Evolutionary conservation across 352 stramenopile species (phyloP).

Genomic region (Phytophthora ohioensis): DNA sequence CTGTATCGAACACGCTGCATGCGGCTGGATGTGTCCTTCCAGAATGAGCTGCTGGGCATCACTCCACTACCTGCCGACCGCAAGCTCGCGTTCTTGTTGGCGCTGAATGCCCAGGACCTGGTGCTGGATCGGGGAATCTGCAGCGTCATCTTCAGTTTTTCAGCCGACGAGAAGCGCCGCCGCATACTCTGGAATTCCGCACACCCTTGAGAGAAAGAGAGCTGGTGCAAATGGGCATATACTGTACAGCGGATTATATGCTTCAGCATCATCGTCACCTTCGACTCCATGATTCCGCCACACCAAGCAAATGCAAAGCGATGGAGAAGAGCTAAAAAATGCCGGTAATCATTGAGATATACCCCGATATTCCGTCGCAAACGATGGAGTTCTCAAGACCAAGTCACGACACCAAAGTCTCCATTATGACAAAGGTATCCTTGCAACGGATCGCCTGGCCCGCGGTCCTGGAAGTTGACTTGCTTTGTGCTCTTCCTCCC

Average conservation of each 20-base stretch:
- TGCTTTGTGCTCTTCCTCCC: background rate
- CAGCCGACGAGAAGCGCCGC: slow-evolving; percentile 35
- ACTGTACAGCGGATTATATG: too few relatives aligned
- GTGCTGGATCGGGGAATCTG: slow-evolving; percentile 41
- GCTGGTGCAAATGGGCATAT: too few relatives aligned
- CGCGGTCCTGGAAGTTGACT: background rate
- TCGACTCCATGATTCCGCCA: background rate
- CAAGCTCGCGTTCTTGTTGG: slow-evolving; percentile 37
- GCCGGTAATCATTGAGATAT: slow-evolving; percentile 4
- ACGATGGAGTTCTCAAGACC: background rate
- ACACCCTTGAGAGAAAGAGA: slow-evolving; percentile 16
- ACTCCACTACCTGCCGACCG: slow-evolving; percentile 20
- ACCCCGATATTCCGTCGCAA: background rate
- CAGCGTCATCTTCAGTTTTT: slow-evolving; percentile 36
- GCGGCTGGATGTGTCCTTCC: slow-evolving; percentile 41
- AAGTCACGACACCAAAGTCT: background rate
- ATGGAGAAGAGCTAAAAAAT: slow-evolving; percentile 9
- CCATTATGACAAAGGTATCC: background rate
- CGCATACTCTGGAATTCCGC: slow-evolving; percentile 37
- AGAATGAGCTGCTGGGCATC: slow-evolving; percentile 40
- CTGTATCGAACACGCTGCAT: slow-evolving; percentile 46
- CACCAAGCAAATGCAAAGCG: slow-evolving; percentile 25
- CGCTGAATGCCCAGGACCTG: slow-evolving; percentile 24
- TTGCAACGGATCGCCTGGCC: slow-evolving; percentile 9
- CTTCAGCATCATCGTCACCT: too few relatives aligned